Evolutionary conservation across 2,329 filamentous ascomycete species (phyloP).

Genomic region (Talaromyces rugulosus): DNA sequence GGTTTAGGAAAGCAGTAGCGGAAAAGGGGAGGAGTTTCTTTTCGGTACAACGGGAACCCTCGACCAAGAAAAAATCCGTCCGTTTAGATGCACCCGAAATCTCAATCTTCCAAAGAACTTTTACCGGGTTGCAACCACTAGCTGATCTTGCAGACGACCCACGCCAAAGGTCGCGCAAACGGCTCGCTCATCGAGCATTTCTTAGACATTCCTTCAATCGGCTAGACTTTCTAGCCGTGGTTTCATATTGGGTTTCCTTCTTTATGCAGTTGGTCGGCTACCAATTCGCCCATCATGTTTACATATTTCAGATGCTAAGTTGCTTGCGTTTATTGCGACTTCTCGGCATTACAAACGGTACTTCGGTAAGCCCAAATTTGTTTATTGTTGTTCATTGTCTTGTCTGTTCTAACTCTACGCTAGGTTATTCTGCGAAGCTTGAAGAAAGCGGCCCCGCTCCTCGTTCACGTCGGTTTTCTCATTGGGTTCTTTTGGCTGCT

Average conservation of each 20-base stretch:
- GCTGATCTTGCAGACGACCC: conserved; percentile 57
- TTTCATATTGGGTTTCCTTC: conserved; percentile 94
- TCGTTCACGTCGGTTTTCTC: conserved; percentile 89
- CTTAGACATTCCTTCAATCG: conserved; percentile 93
- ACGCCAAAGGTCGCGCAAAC: conserved; percentile 74
- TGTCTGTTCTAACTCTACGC: conserved; percentile 16
- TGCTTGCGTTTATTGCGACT: conserved; percentile 88
- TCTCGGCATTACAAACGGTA: conserved; percentile 88
- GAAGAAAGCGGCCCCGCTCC: conserved; percentile 87
- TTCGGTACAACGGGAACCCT: conserved; percentile 71
- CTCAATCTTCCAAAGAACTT: conserved; percentile 65
- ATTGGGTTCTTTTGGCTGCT: conserved; percentile 97
- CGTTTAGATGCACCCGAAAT: conserved; percentile 32
- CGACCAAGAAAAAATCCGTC: conserved; percentile 52
- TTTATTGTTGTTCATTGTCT: not conserved
- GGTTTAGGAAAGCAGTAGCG: conserved; percentile 67
- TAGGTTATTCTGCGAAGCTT: conserved; percentile 89
- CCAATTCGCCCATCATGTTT: conserved; percentile 68
- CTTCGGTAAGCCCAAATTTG: conserved; percentile 61
- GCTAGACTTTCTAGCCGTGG: conserved; percentile 86
- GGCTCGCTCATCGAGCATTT: conserved; percentile 87
- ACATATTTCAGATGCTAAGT: conserved; percentile 93
- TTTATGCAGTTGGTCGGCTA: conserved; percentile 64
- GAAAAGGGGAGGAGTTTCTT: conserved; percentile 77
- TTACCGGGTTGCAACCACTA: conserved; percentile 67